Percentiles rank a stretch among this genome's conserved stretches.
phyloP scores from a whole-genome alignment of 2,329 filamentous ascomycete species.

The Coniochaeta ligniaria region DNA sequence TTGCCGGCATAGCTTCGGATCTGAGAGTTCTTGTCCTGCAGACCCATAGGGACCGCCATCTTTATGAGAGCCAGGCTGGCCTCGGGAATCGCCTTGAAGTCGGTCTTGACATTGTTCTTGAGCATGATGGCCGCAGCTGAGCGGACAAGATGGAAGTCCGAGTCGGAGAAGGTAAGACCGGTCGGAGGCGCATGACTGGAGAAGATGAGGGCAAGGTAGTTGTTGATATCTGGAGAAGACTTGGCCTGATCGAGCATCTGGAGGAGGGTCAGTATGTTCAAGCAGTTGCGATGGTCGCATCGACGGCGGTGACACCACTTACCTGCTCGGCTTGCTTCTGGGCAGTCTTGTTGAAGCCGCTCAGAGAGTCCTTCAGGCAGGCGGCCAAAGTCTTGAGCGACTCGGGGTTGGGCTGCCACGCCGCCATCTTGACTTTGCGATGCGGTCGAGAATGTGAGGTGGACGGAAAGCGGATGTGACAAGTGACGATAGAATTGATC shows the following conservation, averaged over 20 bases:
- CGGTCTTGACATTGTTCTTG: constrained; percentile 81
- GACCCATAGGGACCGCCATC: constrained; percentile 65
- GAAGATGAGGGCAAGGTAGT: constrained; percentile 91
- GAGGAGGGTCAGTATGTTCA: constrained; percentile 15
- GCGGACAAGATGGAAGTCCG: constrained; percentile 69
- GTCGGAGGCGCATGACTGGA: constrained; percentile 59
- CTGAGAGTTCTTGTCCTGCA: constrained; percentile 75
- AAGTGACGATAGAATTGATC: background rate
- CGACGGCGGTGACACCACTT: constrained; percentile 29
- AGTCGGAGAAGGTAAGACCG: constrained; percentile 49
- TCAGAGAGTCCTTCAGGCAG: constrained; percentile 88
- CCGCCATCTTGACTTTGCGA: constrained; percentile 38
- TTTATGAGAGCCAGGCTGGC: constrained; percentile 70
- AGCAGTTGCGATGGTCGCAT: background rate
- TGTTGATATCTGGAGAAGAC: constrained; percentile 85
- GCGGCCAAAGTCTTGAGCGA: constrained; percentile 82
- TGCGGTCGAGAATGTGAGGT: constrained; percentile 25
- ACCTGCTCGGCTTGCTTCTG: constrained; percentile 89
- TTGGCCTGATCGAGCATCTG: constrained; percentile 93
- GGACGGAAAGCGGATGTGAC: background rate
- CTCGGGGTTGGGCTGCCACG: constrained; percentile 87
- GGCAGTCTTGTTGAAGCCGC: constrained; percentile 67
- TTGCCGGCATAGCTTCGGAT: constrained; percentile 87
- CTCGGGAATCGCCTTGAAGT: constrained; percentile 70
- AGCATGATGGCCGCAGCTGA: constrained; percentile 88